Conservation (phyloP, 75 land plant species). For the Ceratopteris richardii region DNA sequence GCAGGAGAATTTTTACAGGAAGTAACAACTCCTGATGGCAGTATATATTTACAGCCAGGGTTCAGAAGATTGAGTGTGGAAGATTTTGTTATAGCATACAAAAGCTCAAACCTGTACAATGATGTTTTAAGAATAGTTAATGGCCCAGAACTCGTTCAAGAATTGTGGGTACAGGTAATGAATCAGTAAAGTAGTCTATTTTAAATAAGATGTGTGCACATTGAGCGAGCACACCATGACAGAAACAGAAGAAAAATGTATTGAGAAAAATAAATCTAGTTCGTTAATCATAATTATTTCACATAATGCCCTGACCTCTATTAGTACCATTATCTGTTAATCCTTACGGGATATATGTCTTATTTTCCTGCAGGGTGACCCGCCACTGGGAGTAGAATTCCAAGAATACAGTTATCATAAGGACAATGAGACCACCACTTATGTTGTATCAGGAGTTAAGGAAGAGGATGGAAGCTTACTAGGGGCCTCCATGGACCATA, state of each 20-base stretch:
- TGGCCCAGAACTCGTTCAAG: slow-evolving; percentile 11
- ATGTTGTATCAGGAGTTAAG: slow-evolving; percentile 6
- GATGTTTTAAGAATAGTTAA: slow-evolving; percentile 15
- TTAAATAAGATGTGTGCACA: too few species aligned
- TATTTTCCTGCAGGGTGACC: slow-evolving; percentile 11
- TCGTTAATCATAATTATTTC: too few species aligned
- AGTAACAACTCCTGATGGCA: slow-evolving; percentile 19
- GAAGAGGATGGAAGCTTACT: slow-evolving; percentile 15
- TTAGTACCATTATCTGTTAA: too few species aligned
- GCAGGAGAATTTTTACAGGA: slow-evolving; percentile 31
- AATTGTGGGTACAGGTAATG: slow-evolving; percentile 21
- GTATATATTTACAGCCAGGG: slow-evolving; percentile 7
- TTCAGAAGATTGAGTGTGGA: slow-evolving; percentile 7
- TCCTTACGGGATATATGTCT: too few species aligned
- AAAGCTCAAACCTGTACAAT: slow-evolving; percentile 14
- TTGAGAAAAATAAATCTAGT: too few species aligned
- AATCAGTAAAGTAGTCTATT: too few species aligned
- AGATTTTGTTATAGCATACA: slow-evolving; percentile 16
- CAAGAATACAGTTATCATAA: slow-evolving; percentile 5
- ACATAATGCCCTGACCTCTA: too few species aligned
- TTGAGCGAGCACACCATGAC: too few species aligned
- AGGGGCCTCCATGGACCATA: slow-evolving; percentile 18
- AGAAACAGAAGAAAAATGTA: too few species aligned
- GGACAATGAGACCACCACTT: slow-evolving; percentile 3
- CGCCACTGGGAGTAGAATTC: slow-evolving; percentile 24